Percentiles rank a stretch among this genome's conserved stretches.
Conservation (phyloP, 1,284 basidiomycete genomes). For the Cutaneotrichosporon sp. region DNA sequence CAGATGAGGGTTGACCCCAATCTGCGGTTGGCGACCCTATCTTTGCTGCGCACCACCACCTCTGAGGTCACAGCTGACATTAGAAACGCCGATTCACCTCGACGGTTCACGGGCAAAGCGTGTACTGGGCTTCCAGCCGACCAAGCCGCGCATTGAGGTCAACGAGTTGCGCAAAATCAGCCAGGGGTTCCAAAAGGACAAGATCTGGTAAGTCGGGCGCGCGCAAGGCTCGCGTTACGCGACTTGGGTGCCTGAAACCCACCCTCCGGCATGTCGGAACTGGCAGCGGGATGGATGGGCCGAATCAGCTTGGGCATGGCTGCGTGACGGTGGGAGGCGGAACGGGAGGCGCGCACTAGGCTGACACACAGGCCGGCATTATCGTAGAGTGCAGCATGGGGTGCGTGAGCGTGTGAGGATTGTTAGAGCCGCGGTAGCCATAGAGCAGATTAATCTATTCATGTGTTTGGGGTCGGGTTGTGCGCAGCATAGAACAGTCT, state of each 20-base stretch:
- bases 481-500: no score
- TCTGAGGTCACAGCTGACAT: slow-evolving; percentile 5
- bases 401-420: neutral
- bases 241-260: neutral
- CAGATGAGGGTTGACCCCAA: neutral
- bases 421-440: neutral
- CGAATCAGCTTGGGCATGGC: neutral
- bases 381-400: neutral
- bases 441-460: neutral
- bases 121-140: slow-evolving; percentile 69
- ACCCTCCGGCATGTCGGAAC: neutral
- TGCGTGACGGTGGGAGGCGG: neutral
- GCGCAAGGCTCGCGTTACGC: no score
- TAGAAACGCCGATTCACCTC: slow-evolving; percentile 60
- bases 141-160: slow-evolving; percentile 58
- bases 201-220: slow-evolving; percentile 41
- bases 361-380: neutral
- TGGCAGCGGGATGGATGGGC: neutral
- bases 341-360: neutral
- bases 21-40: no score
- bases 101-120: slow-evolving; percentile 45
- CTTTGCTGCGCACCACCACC: no score
- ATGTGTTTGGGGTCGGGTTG: neutral
- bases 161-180: slow-evolving; percentile 44
- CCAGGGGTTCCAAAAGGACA: slow-evolving; percentile 47